Base-by-base conservation (phyloP, 306 rosid genomes). In the Hylodesmum podocarpum region DNA sequence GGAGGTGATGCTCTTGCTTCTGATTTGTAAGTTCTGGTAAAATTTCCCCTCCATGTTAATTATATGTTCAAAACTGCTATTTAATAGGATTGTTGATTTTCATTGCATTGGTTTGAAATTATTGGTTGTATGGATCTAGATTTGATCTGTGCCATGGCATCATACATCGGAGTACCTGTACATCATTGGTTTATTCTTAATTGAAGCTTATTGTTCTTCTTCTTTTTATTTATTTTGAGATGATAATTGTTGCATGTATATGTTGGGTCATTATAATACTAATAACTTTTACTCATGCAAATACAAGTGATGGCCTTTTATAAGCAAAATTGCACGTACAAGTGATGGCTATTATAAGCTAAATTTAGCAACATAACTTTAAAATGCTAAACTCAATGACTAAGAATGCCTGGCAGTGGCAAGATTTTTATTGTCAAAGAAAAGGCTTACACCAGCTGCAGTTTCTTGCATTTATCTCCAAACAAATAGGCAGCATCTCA, bases 1-100 rank as follows among this genome's bases (percentile, higher is more conserved):
- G 97, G 98, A 84, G 97, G 97, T 81, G 97, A 94, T 85, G 98
- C 98, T 66, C 95, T 94, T 86, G 97, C 97, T 80, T 94, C 97
- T 82, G 97, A 94, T 88, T 81, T 95, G 97, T 95, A 92, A 90
- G 98, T 90, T 76, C 78, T 77, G 75, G 84, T 70, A 65, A 66
- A 83, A 46, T 10, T 69, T 28, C 68, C 19, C 51, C 44, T 72
- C 16, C 29, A 50, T 49, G 43, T 81, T 6, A 21, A 44, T 74
- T 58, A 39, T 33, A 25, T 61, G 72, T 64, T 80, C 70, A n/a
- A 70, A 81, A 80, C 64, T 53, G 43, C 58, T 62, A n/a, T 16
- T 84, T 59, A 70, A 69, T 49, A 28, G 25, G 22, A 2, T 70
- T 80, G 27, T 44, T 53, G 15, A 6, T 46, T 53, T 83, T 43